These are phyloP conservation scores for Dendrostoma leiphaemia DNA, from an alignment of 2,329 filamentous ascomycete species.

Conservation along the genomic window DNA sequence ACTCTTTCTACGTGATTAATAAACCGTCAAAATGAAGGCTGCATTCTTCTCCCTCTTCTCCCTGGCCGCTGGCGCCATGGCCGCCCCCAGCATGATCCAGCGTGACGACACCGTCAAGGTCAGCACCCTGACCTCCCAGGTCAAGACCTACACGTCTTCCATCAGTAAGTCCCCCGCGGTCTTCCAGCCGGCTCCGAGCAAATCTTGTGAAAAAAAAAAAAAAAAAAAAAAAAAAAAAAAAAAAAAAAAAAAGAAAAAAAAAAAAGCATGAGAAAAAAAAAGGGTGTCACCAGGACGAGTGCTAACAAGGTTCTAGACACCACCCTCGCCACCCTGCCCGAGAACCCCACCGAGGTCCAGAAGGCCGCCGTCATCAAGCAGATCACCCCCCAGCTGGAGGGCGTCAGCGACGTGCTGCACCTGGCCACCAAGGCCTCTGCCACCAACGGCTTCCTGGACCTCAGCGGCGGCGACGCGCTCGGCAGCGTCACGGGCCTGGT, in stretches of 20 bases:
- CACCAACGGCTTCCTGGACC: slow-evolving; percentile 19
- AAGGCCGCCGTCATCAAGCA: slow-evolving; percentile 23
- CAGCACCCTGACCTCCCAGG: slow-evolving; percentile 21
- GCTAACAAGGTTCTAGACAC: slow-evolving; percentile 19
- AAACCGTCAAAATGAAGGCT: slow-evolving; percentile 25
- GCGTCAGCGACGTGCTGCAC: slow-evolving; percentile 24
- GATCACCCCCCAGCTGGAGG: slow-evolving; percentile 25
- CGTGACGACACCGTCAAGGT: slow-evolving; percentile 24
- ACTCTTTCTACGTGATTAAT: not conserved
- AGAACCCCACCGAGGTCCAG: slow-evolving; percentile 21
- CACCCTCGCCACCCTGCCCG: slow-evolving; percentile 21
- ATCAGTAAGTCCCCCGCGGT: slow-evolving; percentile 26
- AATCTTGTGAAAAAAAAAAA: not conserved
- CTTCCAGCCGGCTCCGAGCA: too few species aligned
- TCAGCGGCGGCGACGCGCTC: slow-evolving; percentile 20
- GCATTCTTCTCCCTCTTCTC: slow-evolving; percentile 23
- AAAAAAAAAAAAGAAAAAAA: too few species aligned
- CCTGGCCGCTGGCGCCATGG: slow-evolving; percentile 23
- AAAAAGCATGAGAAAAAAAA: too few species aligned
- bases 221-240: too few species aligned
- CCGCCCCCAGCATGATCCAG: slow-evolving; percentile 21
- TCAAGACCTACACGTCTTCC: slow-evolving; percentile 25
- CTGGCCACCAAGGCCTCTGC: slow-evolving; percentile 22
- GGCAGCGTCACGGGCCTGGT: slow-evolving; percentile 24
- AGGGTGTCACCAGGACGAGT: too few species aligned